Base-by-base conservation (phyloP, 805 yeast genomes). In the Aciculoconidium aculeatum region DNA sequence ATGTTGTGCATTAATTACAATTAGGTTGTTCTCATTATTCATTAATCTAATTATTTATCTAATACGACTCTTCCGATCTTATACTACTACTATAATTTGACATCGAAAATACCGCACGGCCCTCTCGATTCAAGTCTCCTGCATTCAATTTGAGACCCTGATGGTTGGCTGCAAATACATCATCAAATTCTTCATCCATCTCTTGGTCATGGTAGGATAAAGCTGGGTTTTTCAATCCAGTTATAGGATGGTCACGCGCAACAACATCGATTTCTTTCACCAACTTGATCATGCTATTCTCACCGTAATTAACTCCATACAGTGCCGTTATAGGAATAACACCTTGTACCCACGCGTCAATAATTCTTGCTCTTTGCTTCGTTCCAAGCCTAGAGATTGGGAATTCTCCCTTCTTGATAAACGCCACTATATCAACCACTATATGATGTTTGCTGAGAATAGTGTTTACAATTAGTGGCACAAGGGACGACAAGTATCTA, bases 361-460 rank as follows among this genome's bases (percentile, higher is more conserved):
- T 63, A 12, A 85, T 70, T 30, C 72, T 67, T 2, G 80, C 79
- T 32, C 97, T 65, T 57, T 86, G 95, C 39, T 79, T 79, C 22
- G 79, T 75, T 2, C 80, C 86, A 36, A 87, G 53, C 41, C 94
- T 56, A 15, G 92, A 81, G 27, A 72, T 60, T 3, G 87, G 88
- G 41, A 78, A 72, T 9, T 67, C 69, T 4, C 75, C 79, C 26
- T 65, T 65, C 28, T 72, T 73, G 24, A 83, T 74, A 56, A 90
- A 92, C 0, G 86, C 80, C 20, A 92, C 81, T 23, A 90, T 71
- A 52, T 94, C 96, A 12, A 87, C 62, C 7, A 85, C 70, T 33
- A 92, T 60, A 40, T 86, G 92, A 51, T 88, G 96, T 37, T 73
- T 79, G 37, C 82, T 76, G 44, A 94, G 59, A 1, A 90, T 75